Evolutionary conservation across 192 early-diverging fungal species (phyloP).

Genomic region (Haplosporangium gracile): DNA sequence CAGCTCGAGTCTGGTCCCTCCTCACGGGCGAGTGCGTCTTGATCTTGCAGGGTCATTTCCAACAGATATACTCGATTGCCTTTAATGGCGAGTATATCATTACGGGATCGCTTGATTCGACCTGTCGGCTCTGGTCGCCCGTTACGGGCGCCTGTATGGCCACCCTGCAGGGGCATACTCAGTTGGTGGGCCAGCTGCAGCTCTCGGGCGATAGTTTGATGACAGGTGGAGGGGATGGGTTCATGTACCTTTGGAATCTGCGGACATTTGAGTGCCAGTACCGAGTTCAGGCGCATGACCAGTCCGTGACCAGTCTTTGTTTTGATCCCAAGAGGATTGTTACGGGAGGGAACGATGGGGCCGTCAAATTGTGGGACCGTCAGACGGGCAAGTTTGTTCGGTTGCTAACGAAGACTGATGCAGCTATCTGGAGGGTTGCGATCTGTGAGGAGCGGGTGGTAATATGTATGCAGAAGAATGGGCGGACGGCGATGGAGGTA

Average conservation of each 20-base stretch:
- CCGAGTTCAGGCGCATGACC: slow-evolving; percentile 78
- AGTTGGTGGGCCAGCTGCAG: slow-evolving; percentile 93
- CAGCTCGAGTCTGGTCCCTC: slow-evolving; percentile 94
- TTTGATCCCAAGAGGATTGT: slow-evolving; percentile 93
- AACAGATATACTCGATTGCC: slow-evolving; percentile 97
- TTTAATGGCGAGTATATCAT: slow-evolving; percentile 87
- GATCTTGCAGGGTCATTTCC: slow-evolving; percentile 86
- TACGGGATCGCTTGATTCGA: slow-evolving; percentile 93
- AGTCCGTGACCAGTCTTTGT: slow-evolving; percentile 97
- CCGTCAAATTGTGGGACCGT: slow-evolving; percentile 96
- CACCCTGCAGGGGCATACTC: slow-evolving; percentile 90
- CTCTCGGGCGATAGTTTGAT: slow-evolving; percentile 86
- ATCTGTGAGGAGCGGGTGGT: slow-evolving; percentile 70
- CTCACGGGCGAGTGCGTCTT: slow-evolving; percentile 78
- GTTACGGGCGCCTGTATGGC: slow-evolving; percentile 83
- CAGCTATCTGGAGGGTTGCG: slow-evolving; percentile 86
- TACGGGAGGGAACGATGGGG: slow-evolving; percentile 90
- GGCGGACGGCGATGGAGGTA: slow-evolving; percentile 77
- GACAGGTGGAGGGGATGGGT: slow-evolving; percentile 94
- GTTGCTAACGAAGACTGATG: slow-evolving; percentile 81
- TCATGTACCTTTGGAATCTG: slow-evolving; percentile 92
- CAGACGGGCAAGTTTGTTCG: slow-evolving; percentile 86
- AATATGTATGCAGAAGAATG: slow-evolving; percentile 68
- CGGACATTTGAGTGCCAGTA: slow-evolving; percentile 68
- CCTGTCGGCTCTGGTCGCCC: slow-evolving; percentile 93